Evolutionary conservation across 202 grass and related monocot genomes (phyloP), one percentile per base, ranked within the genome.

Genomic region (Setaria italica): DNA sequence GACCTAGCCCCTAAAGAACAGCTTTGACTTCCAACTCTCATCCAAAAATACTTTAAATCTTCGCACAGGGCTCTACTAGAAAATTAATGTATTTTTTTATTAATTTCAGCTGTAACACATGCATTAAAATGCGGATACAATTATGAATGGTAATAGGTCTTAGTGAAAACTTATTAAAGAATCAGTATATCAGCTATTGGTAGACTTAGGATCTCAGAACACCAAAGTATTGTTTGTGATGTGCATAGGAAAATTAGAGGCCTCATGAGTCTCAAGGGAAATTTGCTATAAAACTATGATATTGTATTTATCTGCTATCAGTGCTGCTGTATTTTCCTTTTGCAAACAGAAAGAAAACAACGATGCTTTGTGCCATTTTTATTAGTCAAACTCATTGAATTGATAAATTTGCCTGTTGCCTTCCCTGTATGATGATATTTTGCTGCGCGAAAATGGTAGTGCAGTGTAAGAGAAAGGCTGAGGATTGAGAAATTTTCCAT

Each of bases 271-370:
- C 39, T 70, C 39, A 70, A 70, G n/a, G 11, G 6, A 25, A 47
- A 71, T 48, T 48, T 71, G 54, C 54, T 47, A 71, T 21, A 39
- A 21, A 70, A 70, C 67, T 21, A 69, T 21, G 43, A 45, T 69
- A 45, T 70, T 69, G 9, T 68, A n/a, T 43, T 68, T 68, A 42
- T 20, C 37, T 68, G 37, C 37, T 43, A 5, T 68, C 37, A 68
- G 37, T 43, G 66, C 17, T 68, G 66, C 66, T 43, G 66, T 68
- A 42, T 11, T n/a, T 67, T 67, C 20, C 37, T 43, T n/a, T 69
- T 12, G 67, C 67, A 39, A 21, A 69, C 39, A 45, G 4, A 67
- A 67, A 69, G 66, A 69, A 19, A 69, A 69, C 5, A 45, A 45
- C 43, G 19, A 4, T 69, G 19, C 39, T 69, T 12, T 46, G 20